These are phyloP conservation scores for Skeletonema menzelii DNA, from an alignment of 108 stramenopile genomes.

Conservation along the genomic window DNA sequence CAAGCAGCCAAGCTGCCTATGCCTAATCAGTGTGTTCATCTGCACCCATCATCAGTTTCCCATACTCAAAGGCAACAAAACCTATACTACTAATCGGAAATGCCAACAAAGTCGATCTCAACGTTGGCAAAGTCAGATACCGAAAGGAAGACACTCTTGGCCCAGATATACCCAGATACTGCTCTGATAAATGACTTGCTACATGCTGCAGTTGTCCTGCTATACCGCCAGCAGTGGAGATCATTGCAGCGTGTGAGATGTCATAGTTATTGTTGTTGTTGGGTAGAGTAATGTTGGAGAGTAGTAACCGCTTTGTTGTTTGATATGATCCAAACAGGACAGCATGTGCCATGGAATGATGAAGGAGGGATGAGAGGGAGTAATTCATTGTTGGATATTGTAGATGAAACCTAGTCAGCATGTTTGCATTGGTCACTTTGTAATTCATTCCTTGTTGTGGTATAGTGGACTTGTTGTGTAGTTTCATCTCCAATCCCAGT, in stretches of 20 bases:
- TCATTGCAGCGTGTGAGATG: slow-evolving; percentile 8
- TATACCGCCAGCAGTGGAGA: slow-evolving; percentile 62
- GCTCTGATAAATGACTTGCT: slow-evolving; percentile 56
- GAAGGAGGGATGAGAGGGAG: slow-evolving; percentile 27
- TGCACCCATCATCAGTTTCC: slow-evolving; percentile 32
- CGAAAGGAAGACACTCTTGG: background rate
- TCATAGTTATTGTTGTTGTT: slow-evolving; percentile 2
- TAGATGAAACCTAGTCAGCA: slow-evolving; percentile 1
- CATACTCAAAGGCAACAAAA: slow-evolving; percentile 80
- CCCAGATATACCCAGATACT: slow-evolving; percentile 24
- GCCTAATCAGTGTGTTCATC: background rate
- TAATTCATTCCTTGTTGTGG: slow-evolving; percentile 6
- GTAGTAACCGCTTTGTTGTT: slow-evolving; percentile 40
- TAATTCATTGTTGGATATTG: slow-evolving; percentile 17
- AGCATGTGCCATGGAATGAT: slow-evolving; percentile 66
- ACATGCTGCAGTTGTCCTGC: slow-evolving; percentile 71
- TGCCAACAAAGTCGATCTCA: slow-evolving; percentile 48
- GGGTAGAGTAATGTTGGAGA: slow-evolving; percentile 4
- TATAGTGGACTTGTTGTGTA: background rate
- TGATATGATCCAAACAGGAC: slow-evolving; percentile 75
- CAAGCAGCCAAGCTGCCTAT: too few species aligned
- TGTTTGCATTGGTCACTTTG: background rate
- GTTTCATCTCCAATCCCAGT: slow-evolving; percentile 23
- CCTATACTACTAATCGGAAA: slow-evolving; percentile 67
- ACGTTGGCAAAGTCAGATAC: slow-evolving; percentile 24